These are phyloP conservation scores for Zymoseptoria pseudotritici DNA, from an alignment of 2,329 filamentous ascomycete species.

Conservation along the genomic window DNA sequence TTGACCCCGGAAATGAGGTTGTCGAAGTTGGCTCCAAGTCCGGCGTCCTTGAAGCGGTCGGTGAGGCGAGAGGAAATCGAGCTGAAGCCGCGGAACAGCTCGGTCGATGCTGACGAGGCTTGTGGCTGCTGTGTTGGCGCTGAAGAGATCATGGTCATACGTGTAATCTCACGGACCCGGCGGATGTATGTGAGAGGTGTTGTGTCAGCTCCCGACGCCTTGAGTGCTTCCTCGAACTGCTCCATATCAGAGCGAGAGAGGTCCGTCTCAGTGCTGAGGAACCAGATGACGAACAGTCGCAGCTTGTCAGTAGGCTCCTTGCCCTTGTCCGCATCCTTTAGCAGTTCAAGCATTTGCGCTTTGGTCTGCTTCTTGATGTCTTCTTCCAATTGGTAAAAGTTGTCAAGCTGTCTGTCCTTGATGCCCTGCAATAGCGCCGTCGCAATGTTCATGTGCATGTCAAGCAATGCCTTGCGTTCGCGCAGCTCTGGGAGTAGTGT, in stretches of 20 bases:
- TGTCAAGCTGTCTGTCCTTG: constrained; percentile 90
- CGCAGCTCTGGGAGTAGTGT: constrained; percentile 84
- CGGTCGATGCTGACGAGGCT: constrained; percentile 55
- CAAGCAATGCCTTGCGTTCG: constrained; percentile 84
- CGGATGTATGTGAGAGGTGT: constrained; percentile 77
- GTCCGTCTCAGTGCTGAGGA: constrained; percentile 84
- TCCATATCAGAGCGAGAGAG: constrained; percentile 74
- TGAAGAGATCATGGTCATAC: constrained; percentile 96
- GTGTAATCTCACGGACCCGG: constrained; percentile 86
- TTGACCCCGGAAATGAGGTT: constrained; percentile 93
- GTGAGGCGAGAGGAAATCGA: constrained; percentile 87
- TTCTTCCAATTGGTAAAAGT: constrained; percentile 93
- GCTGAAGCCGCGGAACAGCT: constrained; percentile 89
- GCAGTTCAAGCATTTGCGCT: constrained; percentile 75
- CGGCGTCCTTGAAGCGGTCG: constrained; percentile 87
- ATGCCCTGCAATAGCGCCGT: constrained; percentile 74
- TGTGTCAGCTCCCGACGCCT: constrained; percentile 65
- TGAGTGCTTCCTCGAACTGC: constrained; percentile 77
- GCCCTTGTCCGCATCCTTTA: constrained; percentile 75
- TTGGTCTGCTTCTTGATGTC: constrained; percentile 87
- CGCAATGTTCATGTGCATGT: constrained; percentile 99
- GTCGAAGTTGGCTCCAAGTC: constrained; percentile 81
- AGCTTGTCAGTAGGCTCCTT: constrained; percentile 82
- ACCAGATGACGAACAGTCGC: constrained; percentile 94
- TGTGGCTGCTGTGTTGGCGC: constrained; percentile 57